phyloP scores from a whole-genome alignment of 176 grass and related monocot genomes.

The Ensete glaucum region DNA sequence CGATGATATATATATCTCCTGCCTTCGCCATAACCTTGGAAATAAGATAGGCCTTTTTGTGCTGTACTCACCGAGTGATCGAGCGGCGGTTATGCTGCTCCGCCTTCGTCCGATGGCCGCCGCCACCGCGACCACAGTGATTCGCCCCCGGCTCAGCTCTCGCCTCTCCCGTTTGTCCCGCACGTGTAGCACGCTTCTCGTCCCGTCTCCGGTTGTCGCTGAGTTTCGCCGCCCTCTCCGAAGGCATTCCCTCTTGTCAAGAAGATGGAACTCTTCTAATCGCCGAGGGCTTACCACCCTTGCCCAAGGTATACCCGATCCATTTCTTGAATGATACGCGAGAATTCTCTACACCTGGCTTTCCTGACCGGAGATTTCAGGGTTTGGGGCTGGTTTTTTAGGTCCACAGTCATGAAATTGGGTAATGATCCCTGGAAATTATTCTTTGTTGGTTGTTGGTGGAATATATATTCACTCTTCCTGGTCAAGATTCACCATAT shows the following conservation, averaged over 20 bases:
- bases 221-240: not conserved
- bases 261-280: not conserved
- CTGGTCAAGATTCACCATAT: too few species aligned
- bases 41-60: too few species aligned
- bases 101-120: constrained; percentile 36
- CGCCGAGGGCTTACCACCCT: not conserved
- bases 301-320: not conserved
- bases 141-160: constrained; percentile 21
- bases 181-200: constrained; percentile 1
- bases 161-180: not conserved
- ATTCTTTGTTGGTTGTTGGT: not conserved
- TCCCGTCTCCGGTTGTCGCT: constrained; percentile 1
- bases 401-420: not conserved
- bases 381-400: not conserved
- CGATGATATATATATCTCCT: too few species aligned
- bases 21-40: too few species aligned
- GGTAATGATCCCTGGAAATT: not conserved
- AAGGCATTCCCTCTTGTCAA: not conserved
- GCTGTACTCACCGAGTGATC: too few species aligned
- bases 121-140: constrained; percentile 22
- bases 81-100: constrained; percentile 35
- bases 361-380: not conserved
- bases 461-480: too few species aligned
- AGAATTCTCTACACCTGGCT: not conserved
- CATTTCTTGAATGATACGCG: not conserved